Percentiles rank a stretch among this genome's conserved stretches.
Evolutionary conservation across 108 stramenopile genomes (phyloP).

Genomic region (Cylindrotheca closterium): DNA sequence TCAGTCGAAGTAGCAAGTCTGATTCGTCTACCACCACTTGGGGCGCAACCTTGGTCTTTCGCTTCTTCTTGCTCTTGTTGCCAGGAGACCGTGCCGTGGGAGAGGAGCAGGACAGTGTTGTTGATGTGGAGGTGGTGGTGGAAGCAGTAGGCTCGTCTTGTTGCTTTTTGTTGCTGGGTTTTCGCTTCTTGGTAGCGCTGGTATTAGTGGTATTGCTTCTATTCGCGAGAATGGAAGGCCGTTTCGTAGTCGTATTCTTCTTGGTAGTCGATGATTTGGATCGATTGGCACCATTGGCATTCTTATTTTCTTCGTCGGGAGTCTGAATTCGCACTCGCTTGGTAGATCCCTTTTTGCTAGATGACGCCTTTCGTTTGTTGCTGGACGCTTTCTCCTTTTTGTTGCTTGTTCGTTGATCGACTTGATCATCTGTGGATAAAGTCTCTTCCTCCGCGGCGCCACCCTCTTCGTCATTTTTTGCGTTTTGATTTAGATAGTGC

Average conservation of each 20-base stretch:
- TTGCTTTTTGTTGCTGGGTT: constrained; percentile 2
- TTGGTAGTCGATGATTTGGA: not conserved
- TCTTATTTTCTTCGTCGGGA: not conserved
- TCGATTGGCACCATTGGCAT: not conserved
- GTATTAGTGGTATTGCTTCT: no score
- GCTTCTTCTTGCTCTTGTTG: no score
- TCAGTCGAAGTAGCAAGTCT: no score
- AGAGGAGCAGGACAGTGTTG: no score
- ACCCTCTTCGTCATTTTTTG: not conserved
- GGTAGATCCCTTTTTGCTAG: not conserved
- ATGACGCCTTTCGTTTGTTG: not conserved
- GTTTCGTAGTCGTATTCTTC: not conserved
- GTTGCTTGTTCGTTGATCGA: not conserved
- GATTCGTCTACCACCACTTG: no score
- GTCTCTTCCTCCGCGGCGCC: not conserved
- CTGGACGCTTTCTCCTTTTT: not conserved
- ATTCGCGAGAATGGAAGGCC: no score
- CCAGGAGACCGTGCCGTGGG: no score
- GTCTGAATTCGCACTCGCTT: constrained; percentile 7
- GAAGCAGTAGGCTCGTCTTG: no score
- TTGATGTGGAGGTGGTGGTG: no score
- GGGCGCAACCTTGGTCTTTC: no score
- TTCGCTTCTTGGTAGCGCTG: constrained; percentile 3
- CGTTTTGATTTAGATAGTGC: not conserved
- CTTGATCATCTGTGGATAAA: no score